Evolutionary conservation across 169 alveolate species (phyloP), one percentile per base, ranked within the genome.

Genomic region (Eimeria necatrix): DNA sequence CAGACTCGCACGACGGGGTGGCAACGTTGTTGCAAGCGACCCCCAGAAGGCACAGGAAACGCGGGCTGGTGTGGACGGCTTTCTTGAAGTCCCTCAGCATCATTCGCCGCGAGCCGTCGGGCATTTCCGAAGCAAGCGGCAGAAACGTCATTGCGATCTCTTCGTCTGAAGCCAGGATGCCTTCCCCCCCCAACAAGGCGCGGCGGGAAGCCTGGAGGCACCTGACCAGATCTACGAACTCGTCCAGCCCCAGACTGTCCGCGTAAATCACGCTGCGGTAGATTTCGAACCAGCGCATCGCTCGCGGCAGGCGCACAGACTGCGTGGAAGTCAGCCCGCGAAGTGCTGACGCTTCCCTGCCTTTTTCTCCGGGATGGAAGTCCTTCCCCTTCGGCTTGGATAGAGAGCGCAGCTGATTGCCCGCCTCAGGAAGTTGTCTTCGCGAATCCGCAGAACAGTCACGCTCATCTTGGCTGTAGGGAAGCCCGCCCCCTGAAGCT

Each of bases 71-170:
- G 46, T 60, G 93, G 46, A 93, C 96, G 1, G 94, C 94, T 26
- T 18, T 83, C 59, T 85, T 93, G 84, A 93, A 93, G 60, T 93
- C 96, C 76, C 46, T 73, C 56, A 93, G 93, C 89, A 85, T 52
- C 93, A 93, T 93, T 51, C 93, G 94, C n/a, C 78, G 46, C 53
- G 94, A 59, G 22, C 94, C 94, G 60, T 93, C 96, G 41, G 96
- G 93, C 90, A 85, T 68, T 51, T 32, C 86, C 20, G 96, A 83
- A 16, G 96, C 88, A 26, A 74, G 68, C 9, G 84, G 95, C 93
- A 61, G 18, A 60, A 92, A 92, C 22, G 86, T 78, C 48, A 32
- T 80, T 1, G 93, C 85, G 8, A 92, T 81, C 74, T 92, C 95
- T 59, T 64, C 86, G 59, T 81, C 95, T 7, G 92, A 32, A 9